These are phyloP conservation scores for Nepenthes gracilis DNA, from an alignment of 148 eudicot genomes.

Conservation along the genomic window DNA sequence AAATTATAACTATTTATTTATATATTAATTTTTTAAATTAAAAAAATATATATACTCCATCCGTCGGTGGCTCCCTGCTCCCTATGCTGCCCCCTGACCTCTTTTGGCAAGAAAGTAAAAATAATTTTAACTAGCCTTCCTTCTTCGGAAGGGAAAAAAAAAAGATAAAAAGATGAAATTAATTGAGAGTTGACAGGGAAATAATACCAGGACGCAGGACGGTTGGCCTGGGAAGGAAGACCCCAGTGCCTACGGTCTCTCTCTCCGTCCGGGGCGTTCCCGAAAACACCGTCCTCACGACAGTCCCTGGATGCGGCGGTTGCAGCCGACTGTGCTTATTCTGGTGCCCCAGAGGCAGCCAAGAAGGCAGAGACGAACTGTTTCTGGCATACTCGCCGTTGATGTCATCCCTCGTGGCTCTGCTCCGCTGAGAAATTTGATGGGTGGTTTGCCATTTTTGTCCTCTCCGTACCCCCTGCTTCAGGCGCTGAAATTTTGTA, in stretches of 20 bases:
- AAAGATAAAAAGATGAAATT: no score
- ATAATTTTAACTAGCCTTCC: no score
- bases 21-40: no score
- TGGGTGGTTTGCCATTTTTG: background rate
- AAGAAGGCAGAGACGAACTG: conserved; percentile 28
- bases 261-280: conserved; percentile 3
- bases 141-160: no score
- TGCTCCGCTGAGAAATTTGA: conserved; percentile 1
- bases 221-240: conserved; percentile 49
- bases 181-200: background rate
- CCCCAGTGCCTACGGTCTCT: conserved; percentile 62
- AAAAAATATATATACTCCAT: no score
- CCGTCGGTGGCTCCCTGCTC: no score
- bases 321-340: conserved; percentile 4
- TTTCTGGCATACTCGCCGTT: background rate
- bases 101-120: no score
- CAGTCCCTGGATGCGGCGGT: no score
- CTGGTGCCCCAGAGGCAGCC: conserved; percentile 53
- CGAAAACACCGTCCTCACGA: background rate
- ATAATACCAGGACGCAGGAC: conserved; percentile 31
- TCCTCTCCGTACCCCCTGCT: background rate
- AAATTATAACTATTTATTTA: no score
- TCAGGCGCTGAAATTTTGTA: no score
- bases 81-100: no score
- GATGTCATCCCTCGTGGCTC: conserved; percentile 9